Evolutionary conservation across 208 protist species (phyloP), one percentile per base, ranked within the genome.

Genomic region (Trypanosoma caninum): DNA sequence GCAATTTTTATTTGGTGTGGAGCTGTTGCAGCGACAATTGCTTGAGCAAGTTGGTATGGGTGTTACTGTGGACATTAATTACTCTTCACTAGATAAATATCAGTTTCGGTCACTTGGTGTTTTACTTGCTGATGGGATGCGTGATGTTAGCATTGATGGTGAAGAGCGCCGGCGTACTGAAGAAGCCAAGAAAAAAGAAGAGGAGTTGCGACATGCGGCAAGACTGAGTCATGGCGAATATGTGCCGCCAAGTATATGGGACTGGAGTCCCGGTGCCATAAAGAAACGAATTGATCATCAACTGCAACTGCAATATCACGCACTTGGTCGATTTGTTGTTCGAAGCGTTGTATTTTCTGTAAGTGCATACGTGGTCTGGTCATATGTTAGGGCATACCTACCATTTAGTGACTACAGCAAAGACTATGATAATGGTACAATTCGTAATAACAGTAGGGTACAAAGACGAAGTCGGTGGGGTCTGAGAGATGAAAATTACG

Each of bases 71-170:
- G 80, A 87, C 40, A 69, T 87, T 30, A 80, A 87, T 69, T 90
- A 84, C 69, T 70, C 68, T 54, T 69, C 82, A 7, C 68, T 93
- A 37, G 87, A 81, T 65, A 70, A 65, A n/a, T 82, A 93, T 59
- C 87, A 93, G 69, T 93, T 87, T 60, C 77, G 83, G 50, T 86
- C 82, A 1, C 72, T 93, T 6, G 80, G 86, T 5, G 82, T 73
- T 23, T 25, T 93, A 45, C 74, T 89, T 18, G 80, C 73, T 10
- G 80, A 87, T 48, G 86, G 86, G 33, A 82, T 90, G 78, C 74
- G 78, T 28, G 59, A 57, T 47, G 80, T 90, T 22, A 67, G 57
- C 18, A 76, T 88, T 1, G 78, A 87, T n/a, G 80, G 72, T 6
- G 80, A 89, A 65, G 82, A 89, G 69, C 58, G 50, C 55, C 52